These are phyloP conservation scores for Boletus mariae DNA, from an alignment of 1,284 basidiomycete genomes.

Conservation along the genomic window DNA sequence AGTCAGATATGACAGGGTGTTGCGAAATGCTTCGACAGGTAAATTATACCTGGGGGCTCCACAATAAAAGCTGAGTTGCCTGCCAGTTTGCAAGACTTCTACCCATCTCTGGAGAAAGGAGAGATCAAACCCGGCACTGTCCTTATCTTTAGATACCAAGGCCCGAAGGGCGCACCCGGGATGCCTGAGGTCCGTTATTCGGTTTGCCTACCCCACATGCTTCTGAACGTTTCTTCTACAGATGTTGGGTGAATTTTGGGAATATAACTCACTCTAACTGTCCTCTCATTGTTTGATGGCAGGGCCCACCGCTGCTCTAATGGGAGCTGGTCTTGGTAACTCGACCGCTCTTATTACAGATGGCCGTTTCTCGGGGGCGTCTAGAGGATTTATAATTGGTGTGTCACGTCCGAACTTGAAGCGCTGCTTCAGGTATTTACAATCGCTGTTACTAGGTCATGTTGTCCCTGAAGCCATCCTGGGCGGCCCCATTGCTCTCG, in stretches of 20 bases:
- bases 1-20: conserved; percentile 44
- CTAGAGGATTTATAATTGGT: conserved; percentile 64
- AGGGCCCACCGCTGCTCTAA: conserved; percentile 86
- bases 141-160: conserved; percentile 91
- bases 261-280: background rate
- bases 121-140: conserved; percentile 85
- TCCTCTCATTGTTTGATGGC: conserved; percentile 17
- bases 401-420: conserved; percentile 26
- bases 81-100: conserved; percentile 75
- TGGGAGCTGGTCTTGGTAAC: conserved; percentile 89
- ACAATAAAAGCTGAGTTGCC: conserved; percentile 3
- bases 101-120: conserved; percentile 77
- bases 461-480: conserved; percentile 90
- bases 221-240: conserved; percentile 14
- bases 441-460: conserved; percentile 54
- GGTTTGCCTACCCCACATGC: conserved; percentile 9
- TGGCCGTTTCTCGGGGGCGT: conserved; percentile 90
- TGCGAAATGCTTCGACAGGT: conserved; percentile 78
- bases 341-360: conserved; percentile 94
- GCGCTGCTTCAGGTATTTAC: conserved; percentile 1
- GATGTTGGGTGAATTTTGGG: conserved; percentile 45
- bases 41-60: conserved; percentile 1
- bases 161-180: conserved; percentile 93
- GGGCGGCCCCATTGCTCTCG: conserved; percentile 93
- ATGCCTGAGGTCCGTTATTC: conserved; percentile 78